Evolutionary conservation across 441 rosid species (phyloP).

Genomic region (Corymbia citriodora): DNA sequence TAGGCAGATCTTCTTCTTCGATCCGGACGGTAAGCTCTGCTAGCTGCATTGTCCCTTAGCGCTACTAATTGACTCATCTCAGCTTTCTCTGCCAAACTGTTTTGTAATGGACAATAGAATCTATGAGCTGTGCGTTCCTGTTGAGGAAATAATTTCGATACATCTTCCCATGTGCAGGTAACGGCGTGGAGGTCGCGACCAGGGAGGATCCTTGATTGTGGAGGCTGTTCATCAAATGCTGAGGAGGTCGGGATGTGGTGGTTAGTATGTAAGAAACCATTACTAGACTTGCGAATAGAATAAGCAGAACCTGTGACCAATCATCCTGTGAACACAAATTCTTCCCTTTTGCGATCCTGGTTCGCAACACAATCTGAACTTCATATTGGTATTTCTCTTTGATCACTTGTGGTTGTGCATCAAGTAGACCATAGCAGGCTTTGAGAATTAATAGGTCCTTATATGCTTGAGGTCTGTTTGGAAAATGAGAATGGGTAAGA

Average conservation of each 20-base stretch:
- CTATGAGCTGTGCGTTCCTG: neutral
- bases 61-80: neutral
- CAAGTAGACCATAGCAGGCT: neutral
- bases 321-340: neutral
- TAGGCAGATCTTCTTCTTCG: constrained; percentile 86
- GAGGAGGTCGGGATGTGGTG: neutral
- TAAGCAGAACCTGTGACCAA: neutral
- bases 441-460: neutral
- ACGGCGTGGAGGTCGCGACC: constrained; percentile 84
- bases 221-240: neutral
- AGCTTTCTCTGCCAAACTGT: neutral
- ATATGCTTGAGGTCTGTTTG: neutral
- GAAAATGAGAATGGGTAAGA: neutral
- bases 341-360: neutral
- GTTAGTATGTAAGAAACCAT: neutral
- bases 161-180: constrained; percentile 37
- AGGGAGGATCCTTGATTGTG: constrained; percentile 23
- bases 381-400: neutral
- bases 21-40: constrained; percentile 69
- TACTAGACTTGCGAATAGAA: neutral
- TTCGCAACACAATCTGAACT: neutral
- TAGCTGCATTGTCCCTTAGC: neutral
- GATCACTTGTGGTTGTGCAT: neutral
- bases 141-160: neutral
- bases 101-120: neutral